Conservation (phyloP, 2,329 filamentous ascomycete genomes). For the Exophiala sideris region DNA sequence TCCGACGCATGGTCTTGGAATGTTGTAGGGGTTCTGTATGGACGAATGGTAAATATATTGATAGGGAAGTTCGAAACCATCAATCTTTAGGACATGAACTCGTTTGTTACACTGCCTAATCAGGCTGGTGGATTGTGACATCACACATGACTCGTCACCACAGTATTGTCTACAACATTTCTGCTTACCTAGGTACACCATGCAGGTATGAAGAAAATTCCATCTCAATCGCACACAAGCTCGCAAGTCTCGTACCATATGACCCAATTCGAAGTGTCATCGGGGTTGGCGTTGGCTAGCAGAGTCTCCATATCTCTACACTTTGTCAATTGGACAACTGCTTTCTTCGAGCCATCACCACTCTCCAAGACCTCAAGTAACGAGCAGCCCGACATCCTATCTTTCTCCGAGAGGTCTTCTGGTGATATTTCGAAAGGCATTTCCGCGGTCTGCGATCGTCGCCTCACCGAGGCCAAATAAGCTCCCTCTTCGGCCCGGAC, state of each 20-base stretch:
- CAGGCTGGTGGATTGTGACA: too few relatives aligned
- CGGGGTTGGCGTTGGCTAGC: not conserved
- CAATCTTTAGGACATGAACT: too few relatives aligned
- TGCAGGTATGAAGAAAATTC: too few relatives aligned
- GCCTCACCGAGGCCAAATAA: not conserved
- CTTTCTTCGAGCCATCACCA: not conserved
- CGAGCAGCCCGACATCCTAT: not conserved
- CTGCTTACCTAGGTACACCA: too few relatives aligned
- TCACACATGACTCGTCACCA: too few relatives aligned
- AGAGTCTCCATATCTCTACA: slow-evolving; percentile 1
- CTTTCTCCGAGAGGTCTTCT: not conserved
- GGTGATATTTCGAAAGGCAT: too few relatives aligned
- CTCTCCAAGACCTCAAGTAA: slow-evolving; percentile 1
- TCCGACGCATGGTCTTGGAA: slow-evolving; percentile 11
- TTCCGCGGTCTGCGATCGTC: too few relatives aligned
- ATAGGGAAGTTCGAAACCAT: too few relatives aligned
- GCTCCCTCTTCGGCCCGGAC: slow-evolving; percentile 2
- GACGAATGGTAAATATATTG: too few relatives aligned
- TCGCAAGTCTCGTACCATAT: not conserved
- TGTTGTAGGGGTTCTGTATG: not conserved
- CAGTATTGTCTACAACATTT: too few relatives aligned
- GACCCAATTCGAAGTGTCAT: not conserved
- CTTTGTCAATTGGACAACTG: not conserved
- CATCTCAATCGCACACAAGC: not conserved
- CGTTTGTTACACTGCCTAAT: too few relatives aligned